phyloP scores from a whole-genome alignment of 2,329 filamentous ascomycete species.

The Diaporthe destruens region DNA sequence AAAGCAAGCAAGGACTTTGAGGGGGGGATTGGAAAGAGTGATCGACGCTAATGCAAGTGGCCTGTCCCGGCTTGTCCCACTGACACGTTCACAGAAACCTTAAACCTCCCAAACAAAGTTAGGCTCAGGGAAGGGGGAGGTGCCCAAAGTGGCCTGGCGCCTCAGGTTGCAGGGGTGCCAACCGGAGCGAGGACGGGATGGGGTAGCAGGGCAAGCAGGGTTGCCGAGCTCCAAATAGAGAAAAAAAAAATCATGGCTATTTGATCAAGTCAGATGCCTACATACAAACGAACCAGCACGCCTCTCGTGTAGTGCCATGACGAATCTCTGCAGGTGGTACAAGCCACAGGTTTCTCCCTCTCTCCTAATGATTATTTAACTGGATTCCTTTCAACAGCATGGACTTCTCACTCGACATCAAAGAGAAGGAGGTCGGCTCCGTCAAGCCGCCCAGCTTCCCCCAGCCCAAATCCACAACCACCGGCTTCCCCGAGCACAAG shows the following conservation, averaged over 20 bases:
- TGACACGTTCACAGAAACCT: constrained; percentile 35
- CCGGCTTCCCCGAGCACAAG: constrained; percentile 91
- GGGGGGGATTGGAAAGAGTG: constrained; percentile 17
- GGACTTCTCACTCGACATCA: constrained; percentile 75
- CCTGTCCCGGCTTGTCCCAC: constrained; percentile 30
- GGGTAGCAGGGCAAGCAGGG: not conserved
- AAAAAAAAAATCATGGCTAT: constrained; percentile 27
- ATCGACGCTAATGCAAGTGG: constrained; percentile 43
- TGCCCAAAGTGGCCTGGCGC: constrained; percentile 26
- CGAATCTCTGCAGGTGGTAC: not conserved
- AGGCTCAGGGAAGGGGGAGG: constrained; percentile 20
- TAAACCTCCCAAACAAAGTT: constrained; percentile 34
- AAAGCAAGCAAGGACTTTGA: too few species aligned
- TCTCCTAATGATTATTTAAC: not conserved
- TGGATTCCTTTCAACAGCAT: constrained; percentile 43
- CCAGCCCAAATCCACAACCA: constrained; percentile 65
- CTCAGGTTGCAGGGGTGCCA: not conserved
- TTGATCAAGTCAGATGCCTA: not conserved
- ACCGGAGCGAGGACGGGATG: not conserved
- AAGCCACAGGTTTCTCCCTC: not conserved
- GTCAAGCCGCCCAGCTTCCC: constrained; percentile 75
- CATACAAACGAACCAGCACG: not conserved
- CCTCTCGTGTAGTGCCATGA: too few species aligned
- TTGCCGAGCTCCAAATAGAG: constrained; percentile 5
- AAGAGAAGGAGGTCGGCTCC: constrained; percentile 75